Base-by-base conservation (phyloP, 768 basidiomycete species). In the Mycena pura region DNA sequence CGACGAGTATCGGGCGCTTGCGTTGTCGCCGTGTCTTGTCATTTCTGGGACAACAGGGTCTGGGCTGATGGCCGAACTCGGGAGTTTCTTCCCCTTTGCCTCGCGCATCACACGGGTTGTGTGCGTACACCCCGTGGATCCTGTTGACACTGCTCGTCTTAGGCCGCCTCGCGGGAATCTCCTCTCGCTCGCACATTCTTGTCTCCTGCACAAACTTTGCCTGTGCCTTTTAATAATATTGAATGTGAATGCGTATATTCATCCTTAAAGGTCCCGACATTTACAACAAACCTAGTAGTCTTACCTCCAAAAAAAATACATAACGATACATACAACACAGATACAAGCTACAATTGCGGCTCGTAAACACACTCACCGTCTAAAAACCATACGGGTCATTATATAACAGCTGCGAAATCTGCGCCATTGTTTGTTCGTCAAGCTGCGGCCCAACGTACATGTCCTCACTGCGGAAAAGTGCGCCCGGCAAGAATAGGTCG, bases 341-440 rank as follows among this genome's bases (percentile, higher is more conserved):
- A n/a, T n/a, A n/a, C n/a, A n/a, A n/a, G n/a, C n/a, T n/a, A 15
- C 6, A 21, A 48, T 43, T 27, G 50, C 24, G 40, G 22, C 11
- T 50, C 9, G 9, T 9, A 17, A 17, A 9, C 57, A 41, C 34
- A 50, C 22, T 31, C 40, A 13, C 10, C 19, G 14, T 29, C 25
- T 51, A 27, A 10, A 59, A 59, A 1, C 57, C 57, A 29, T 51
- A 59, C 0, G 49, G 57, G 39, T 59, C 57, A 14, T 43, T 59
- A 36, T 59, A 59, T 6, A 59, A 32, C 24, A 59, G 41, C 27
- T 59, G 57, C 14, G 57, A 59, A 21, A 59, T 59, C 41, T 59
- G 49, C 6, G 43, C 57, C 57, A 59, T 59, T 43, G 57, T 46
- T 43, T 59, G 49, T 11, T 59, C 57, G 19, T 59, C 57, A 17